Conservation (phyloP, 805 yeast genomes). For the Pichia thaimueangensis region DNA sequence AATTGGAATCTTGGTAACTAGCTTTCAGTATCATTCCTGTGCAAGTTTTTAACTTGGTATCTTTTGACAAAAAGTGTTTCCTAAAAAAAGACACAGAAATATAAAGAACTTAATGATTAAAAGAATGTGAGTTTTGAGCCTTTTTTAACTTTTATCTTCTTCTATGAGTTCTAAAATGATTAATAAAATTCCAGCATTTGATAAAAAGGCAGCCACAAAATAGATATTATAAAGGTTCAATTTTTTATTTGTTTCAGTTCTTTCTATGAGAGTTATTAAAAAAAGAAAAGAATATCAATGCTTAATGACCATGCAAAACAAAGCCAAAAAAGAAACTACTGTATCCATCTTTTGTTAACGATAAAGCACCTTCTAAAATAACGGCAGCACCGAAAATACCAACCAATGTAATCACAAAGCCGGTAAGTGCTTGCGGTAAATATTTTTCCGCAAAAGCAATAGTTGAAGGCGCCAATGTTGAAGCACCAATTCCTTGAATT, state of each 20-base stretch:
- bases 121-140: constrained; percentile 36
- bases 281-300: constrained; percentile 16
- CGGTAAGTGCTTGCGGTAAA: constrained; percentile 13
- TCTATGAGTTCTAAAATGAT: constrained; percentile 39
- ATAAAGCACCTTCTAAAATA: constrained; percentile 41
- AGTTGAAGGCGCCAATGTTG: constrained; percentile 33
- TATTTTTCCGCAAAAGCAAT: constrained; percentile 18
- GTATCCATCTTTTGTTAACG: constrained; percentile 32
- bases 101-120: constrained; percentile 33
- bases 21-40: constrained; percentile 1
- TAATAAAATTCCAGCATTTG: constrained; percentile 33
- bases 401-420: constrained; percentile 19
- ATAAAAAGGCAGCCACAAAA: constrained; percentile 28
- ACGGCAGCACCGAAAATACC: constrained; percentile 34
- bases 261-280: constrained; percentile 26
- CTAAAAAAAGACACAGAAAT: constrained; percentile 23
- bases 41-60: constrained; percentile 10
- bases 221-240: constrained; percentile 28
- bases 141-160: constrained; percentile 38
- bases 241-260: constrained; percentile 22
- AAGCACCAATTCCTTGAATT: constrained; percentile 39
- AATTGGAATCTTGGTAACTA: constrained; percentile 18
- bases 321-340: constrained; percentile 34
- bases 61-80: constrained; percentile 24
- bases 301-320: constrained; percentile 26